Conservation (phyloP, 495 filamentous ascomycete species). For the Viridothelium virens region DNA sequence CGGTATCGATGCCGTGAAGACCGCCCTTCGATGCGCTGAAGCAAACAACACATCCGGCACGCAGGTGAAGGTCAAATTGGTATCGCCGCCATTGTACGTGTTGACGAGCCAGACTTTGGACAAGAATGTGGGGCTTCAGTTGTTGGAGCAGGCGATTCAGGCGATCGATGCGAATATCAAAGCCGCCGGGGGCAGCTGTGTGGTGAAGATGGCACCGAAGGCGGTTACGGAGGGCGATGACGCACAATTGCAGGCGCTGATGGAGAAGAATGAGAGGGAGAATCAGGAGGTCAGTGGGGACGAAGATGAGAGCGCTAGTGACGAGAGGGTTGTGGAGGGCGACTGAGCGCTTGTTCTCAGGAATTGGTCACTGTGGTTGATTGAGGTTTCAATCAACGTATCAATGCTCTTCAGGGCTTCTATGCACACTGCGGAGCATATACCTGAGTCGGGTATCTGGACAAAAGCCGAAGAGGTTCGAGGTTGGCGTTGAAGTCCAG, state of each 20-base stretch:
- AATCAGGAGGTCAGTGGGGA: constrained; percentile 95
- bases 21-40: constrained; percentile 77
- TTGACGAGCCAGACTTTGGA: constrained; percentile 89
- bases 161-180: constrained; percentile 72
- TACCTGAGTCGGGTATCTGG: background rate
- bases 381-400: background rate
- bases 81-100: constrained; percentile 91
- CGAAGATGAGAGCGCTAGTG: constrained; percentile 86
- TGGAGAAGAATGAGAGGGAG: constrained; percentile 98
- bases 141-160: constrained; percentile 78
- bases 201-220: constrained; percentile 96
- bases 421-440: background rate
- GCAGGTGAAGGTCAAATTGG: constrained; percentile 94
- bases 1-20: constrained; percentile 96
- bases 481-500: background rate
- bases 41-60: constrained; percentile 78
- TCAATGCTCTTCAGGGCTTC: background rate
- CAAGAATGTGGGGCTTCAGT: constrained; percentile 74
- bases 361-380: background rate
- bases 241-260: constrained; percentile 88
- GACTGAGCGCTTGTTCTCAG: constrained; percentile 10
- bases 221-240: constrained; percentile 98
- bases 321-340: constrained; percentile 53
- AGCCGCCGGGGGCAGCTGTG: constrained; percentile 63
- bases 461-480: background rate